Evolutionary conservation across 352 stramenopile genomes (phyloP).

Genomic region (Phytophthora palmivora): DNA sequence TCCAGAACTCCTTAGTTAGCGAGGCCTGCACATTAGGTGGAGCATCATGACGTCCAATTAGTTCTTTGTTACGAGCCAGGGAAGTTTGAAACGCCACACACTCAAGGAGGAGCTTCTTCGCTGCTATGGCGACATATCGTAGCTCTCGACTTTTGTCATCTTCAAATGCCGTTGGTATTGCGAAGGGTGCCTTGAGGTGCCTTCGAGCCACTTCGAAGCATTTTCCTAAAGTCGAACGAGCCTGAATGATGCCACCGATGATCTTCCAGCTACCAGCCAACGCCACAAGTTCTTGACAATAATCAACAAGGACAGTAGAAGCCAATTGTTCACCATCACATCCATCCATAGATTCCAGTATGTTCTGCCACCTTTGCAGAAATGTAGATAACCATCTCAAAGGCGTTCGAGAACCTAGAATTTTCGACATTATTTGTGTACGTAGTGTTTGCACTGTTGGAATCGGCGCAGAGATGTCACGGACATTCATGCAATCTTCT

Average conservation of each 20-base stretch:
- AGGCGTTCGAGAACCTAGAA: conserved; percentile 14
- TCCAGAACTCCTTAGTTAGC: conserved; percentile 30
- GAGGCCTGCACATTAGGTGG: conserved; percentile 31
- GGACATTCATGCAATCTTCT: background rate
- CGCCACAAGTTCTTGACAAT: conserved; percentile 24
- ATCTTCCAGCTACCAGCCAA: conserved; percentile 31
- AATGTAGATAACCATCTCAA: conserved; percentile 24
- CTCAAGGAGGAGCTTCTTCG: conserved; percentile 27
- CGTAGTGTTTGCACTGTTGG: conserved; percentile 21
- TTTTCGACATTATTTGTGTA: conserved; percentile 9
- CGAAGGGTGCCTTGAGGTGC: conserved; percentile 15
- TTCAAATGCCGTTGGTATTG: background rate
- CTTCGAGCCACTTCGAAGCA: conserved; percentile 21
- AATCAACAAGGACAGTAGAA: conserved; percentile 8
- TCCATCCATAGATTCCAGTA: conserved; percentile 4
- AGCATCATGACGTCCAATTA: conserved; percentile 25
- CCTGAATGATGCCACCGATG: conserved; percentile 16
- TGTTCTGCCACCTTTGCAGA: conserved; percentile 14
- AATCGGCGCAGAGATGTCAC: background rate
- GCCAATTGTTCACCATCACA: background rate
- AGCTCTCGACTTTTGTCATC: conserved; percentile 9
- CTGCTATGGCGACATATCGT: conserved; percentile 9
- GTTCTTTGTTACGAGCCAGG: conserved; percentile 9
- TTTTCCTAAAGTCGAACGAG: conserved; percentile 12
- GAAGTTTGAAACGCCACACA: conserved; percentile 40